Percentiles rank a stretch among this genome's conserved stretches.
phyloP scores from a whole-genome alignment of 108 stramenopile species.

The Stephanodiscus minutulus region DNA sequence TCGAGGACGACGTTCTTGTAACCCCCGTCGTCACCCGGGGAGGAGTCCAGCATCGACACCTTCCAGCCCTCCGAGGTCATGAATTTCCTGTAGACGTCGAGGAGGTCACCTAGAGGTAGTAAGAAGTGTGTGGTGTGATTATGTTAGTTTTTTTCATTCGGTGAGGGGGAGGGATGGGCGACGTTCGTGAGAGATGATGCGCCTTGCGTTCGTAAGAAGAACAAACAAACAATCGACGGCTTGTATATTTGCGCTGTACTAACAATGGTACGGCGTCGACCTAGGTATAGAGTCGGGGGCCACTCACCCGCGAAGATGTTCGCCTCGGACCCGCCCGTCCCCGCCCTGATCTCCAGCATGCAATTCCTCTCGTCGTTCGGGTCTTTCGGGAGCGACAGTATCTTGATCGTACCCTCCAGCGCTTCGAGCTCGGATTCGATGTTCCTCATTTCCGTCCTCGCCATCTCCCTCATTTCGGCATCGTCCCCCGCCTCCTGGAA shows the following conservation, averaged over 20 bases:
- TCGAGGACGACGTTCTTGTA: constrained; percentile 88
- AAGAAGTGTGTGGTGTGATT: not conserved
- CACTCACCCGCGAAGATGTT: constrained; percentile 89
- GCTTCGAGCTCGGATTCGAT: constrained; percentile 72
- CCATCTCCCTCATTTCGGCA: constrained; percentile 87
- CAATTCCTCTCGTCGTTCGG: constrained; percentile 91
- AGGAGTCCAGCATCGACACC: constrained; percentile 70
- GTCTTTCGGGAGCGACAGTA: constrained; percentile 85
- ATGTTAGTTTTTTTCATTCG: not conserved
- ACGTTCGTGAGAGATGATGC: not conserved
- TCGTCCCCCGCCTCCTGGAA: constrained; percentile 88
- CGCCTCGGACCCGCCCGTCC: constrained; percentile 97
- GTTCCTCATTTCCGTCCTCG: constrained; percentile 73
- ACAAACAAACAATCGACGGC: no score
- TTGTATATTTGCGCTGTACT: no score
- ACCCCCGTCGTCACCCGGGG: constrained; percentile 89
- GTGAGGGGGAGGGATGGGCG: not conserved
- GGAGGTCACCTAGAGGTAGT: constrained; percentile 64
- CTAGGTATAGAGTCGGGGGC: no score
- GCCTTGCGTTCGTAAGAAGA: not conserved
- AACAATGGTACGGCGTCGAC: no score
- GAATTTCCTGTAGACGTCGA: constrained; percentile 90
- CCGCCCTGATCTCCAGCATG: constrained; percentile 96
- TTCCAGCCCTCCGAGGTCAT: constrained; percentile 83
- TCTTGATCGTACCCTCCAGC: constrained; percentile 66